Evolutionary conservation across 2,329 filamentous ascomycete species (phyloP).

Genomic region (Fusarium zealandicum): DNA sequence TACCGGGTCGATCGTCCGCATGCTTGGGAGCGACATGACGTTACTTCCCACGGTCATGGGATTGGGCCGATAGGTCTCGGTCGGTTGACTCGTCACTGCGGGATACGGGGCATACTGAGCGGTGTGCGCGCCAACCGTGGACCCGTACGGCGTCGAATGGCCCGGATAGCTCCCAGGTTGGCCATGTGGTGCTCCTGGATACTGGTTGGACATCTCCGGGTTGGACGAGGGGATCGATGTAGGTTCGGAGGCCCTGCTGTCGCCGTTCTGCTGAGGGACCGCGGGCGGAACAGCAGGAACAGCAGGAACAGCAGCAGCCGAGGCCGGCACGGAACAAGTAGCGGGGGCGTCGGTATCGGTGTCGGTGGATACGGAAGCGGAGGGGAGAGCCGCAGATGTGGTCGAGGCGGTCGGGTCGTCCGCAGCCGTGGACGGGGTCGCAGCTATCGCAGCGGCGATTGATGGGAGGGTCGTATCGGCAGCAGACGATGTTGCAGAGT

Average conservation of each 20-base stretch:
- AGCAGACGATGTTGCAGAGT: slow-evolving; percentile 18
- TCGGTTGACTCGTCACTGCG: slow-evolving; percentile 37
- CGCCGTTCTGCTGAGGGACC: slow-evolving; percentile 44
- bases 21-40: slow-evolving; percentile 50
- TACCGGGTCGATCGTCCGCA: slow-evolving; percentile 51
- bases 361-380: slow-evolving; percentile 25
- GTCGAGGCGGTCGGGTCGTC: slow-evolving; percentile 30
- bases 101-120: slow-evolving; percentile 46
- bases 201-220: slow-evolving; percentile 47
- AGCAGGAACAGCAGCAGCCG: slow-evolving; percentile 29
- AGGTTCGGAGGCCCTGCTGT: slow-evolving; percentile 42
- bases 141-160: slow-evolving; percentile 35
- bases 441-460: slow-evolving; percentile 27
- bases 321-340: slow-evolving; percentile 21
- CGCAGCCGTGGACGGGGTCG: slow-evolving; percentile 23
- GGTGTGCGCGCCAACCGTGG: slow-evolving; percentile 33
- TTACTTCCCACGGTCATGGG: slow-evolving; percentile 40
- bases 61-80: slow-evolving; percentile 43
- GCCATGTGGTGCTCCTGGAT: slow-evolving; percentile 43
- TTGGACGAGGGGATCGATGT: slow-evolving; percentile 31
- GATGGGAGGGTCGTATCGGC: slow-evolving; percentile 31
- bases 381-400: slow-evolving; percentile 22
- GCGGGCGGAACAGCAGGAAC: slow-evolving; percentile 29
- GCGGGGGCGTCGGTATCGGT: slow-evolving; percentile 22
- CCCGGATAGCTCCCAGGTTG: slow-evolving; percentile 43